These are phyloP conservation scores for Colletotrichum zoysiae DNA, from an alignment of 2,329 filamentous ascomycete species.

Conservation along the genomic window DNA sequence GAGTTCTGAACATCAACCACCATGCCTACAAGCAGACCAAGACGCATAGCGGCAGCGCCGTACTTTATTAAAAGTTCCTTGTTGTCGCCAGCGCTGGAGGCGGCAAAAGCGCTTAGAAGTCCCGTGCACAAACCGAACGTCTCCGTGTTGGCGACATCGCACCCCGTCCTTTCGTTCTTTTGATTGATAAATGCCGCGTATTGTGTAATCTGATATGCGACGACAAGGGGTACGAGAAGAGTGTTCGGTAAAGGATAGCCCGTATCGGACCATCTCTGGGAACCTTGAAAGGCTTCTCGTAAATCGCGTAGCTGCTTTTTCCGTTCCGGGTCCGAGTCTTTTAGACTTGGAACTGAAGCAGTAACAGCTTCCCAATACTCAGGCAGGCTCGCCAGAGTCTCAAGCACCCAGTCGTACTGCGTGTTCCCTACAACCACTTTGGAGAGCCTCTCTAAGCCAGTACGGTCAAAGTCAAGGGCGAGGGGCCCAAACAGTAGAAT, in stretches of 20 bases:
- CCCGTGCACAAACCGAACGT: conserved; percentile 55
- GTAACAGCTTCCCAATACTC: neutral
- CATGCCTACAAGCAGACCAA: conserved; percentile 54
- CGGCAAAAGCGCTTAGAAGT: conserved; percentile 52
- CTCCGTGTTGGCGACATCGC: conserved; percentile 15
- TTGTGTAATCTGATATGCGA: neutral
- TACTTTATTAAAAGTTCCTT: conserved; percentile 48
- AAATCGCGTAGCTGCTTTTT: neutral
- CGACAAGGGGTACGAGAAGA: neutral
- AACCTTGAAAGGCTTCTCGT: neutral
- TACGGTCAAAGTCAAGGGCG: neutral
- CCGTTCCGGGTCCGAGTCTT: neutral
- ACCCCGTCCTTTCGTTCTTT: neutral
- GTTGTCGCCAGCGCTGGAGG: conserved; percentile 47
- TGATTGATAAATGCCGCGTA: neutral
- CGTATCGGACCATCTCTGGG: neutral
- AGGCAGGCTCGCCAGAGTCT: neutral
- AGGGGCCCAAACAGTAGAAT: neutral
- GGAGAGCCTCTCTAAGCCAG: neutral
- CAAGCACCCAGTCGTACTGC: neutral
- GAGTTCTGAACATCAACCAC: conserved; percentile 53
- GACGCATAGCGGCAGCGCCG: conserved; percentile 53
- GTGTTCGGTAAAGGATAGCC: neutral
- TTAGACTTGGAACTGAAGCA: neutral
- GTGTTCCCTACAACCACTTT: neutral